Evolutionary conservation across 148 eudicot genomes (phyloP).

Genomic region (Rhododendron mucronatum): DNA sequence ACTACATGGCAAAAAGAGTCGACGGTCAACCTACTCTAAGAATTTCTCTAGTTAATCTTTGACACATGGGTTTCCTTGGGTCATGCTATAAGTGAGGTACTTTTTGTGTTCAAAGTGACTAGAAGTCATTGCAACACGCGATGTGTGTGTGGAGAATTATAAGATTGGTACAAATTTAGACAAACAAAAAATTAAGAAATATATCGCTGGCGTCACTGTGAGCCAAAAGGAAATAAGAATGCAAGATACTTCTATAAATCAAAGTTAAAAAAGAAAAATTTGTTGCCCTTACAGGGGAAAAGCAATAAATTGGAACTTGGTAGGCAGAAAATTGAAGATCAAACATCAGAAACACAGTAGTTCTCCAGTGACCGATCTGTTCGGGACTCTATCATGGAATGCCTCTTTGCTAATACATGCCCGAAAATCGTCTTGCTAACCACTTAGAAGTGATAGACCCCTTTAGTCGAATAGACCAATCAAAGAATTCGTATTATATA

Average conservation of each 20-base stretch:
- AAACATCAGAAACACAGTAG: no score
- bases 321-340: background rate
- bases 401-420: no score
- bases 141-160: background rate
- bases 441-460: no score
- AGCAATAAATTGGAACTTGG: background rate
- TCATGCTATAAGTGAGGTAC: background rate
- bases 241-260: background rate
- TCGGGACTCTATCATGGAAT: no score
- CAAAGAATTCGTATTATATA: no score
- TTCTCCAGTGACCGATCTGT: no score
- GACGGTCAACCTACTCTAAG: background rate
- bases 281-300: background rate
- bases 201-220: background rate
- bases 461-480: no score
- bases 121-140: background rate
- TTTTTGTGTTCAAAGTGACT: background rate
- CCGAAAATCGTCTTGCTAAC: no score
- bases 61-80: background rate
- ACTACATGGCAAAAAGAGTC: background rate
- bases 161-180: no score
- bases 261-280: background rate
- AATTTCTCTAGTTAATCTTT: background rate
- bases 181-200: background rate
- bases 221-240: background rate